A percentile compares a stretch with the other conserved stretches of the same genome.
Evolutionary conservation across 2,329 filamentous ascomycete species (phyloP).

Genomic region (Cercospora zeae-maydis): DNA sequence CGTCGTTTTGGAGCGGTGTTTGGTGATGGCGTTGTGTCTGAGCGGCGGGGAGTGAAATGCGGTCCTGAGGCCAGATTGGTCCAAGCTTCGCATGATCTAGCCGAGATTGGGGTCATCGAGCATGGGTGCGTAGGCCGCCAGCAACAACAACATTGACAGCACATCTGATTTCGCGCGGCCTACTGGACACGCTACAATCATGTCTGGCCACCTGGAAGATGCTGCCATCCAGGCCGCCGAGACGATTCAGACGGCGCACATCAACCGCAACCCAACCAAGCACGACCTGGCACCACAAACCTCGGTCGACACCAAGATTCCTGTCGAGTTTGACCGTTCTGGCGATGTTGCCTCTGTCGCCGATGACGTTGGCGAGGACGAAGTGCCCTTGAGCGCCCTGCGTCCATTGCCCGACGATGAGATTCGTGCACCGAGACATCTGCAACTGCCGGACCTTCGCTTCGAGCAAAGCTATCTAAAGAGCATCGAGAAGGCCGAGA

Average conservation of each 20-base stretch:
- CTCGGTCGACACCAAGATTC: conserved; percentile 63
- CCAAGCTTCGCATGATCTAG: not conserved
- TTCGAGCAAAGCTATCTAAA: conserved; percentile 98
- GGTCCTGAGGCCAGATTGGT: conserved; percentile 7
- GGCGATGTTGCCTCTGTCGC: conserved; percentile 42
- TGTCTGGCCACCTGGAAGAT: conserved; percentile 28
- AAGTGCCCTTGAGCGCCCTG: conserved; percentile 66
- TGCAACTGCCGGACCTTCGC: conserved; percentile 70
- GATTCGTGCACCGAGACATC: conserved; percentile 53
- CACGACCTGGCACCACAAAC: conserved; percentile 82
- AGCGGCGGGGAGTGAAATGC: not conserved
- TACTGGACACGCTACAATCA: not conserved
- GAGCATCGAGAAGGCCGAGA: conserved; percentile 76
- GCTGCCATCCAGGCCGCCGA: conserved; percentile 60
- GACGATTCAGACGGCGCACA: conserved; percentile 74
- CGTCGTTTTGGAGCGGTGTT: conserved; percentile 6
- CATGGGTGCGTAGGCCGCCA: conserved; percentile 4
- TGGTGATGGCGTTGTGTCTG: not conserved
- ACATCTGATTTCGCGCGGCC: not conserved
- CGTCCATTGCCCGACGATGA: conserved; percentile 50
- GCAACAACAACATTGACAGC: conserved; percentile 3
- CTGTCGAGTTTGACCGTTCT: conserved; percentile 49
- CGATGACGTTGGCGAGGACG: conserved; percentile 58
- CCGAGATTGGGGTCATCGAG: conserved; percentile 1
- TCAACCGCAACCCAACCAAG: conserved; percentile 66